Evolutionary conservation across 805 yeast genomes (phyloP), one percentile per base, ranked within the genome.

Genomic region (Kodamaea laetipori): DNA sequence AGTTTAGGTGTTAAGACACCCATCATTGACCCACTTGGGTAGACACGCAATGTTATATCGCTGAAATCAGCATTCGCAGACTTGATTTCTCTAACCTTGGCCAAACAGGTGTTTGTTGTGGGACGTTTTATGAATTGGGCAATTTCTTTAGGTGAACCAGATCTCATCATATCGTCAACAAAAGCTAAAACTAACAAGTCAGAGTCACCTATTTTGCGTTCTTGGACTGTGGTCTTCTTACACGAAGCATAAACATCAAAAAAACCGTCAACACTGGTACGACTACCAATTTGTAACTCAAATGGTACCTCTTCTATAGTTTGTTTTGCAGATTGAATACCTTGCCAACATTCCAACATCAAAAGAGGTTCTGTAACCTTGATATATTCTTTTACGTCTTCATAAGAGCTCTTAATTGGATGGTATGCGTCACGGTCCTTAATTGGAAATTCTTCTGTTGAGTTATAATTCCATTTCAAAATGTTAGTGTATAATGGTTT

Each of bases 281-380:
- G 76, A 26, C 89, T 86, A 3, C 95, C 97, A 13, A 90, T 69
- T 2, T 78, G 67, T 2, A 90, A 53, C 23, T 74, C 75, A 58
- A 90, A 84, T 0, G 95, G 90, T 4, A 54, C 64, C 43, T 71
- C 74, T 38, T 76, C 77, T 7, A 76, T 77, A 12, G 86, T 79
- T 39, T 79, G 80, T 49, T 85, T 81, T 0, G 94, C 81, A 4
- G 87, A 74, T 51, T 81, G 84, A 19, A 94, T 77, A 0, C 88
- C 85, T 56, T 90, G 96, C 97, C 98, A 95, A 50, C 96, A 86
- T 65, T 94, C 99, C 31, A 92, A 65, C 58, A 90, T 66, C 34
- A 94, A 67, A 33, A 94, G 70, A 0, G 99, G 99, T 51, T 83
- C 86, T 61, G 88, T 84, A 1, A 78, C 73, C 26, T 71, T 68